Conservation (phyloP, 306 rosid species). For the Cicer bijugum region DNA sequence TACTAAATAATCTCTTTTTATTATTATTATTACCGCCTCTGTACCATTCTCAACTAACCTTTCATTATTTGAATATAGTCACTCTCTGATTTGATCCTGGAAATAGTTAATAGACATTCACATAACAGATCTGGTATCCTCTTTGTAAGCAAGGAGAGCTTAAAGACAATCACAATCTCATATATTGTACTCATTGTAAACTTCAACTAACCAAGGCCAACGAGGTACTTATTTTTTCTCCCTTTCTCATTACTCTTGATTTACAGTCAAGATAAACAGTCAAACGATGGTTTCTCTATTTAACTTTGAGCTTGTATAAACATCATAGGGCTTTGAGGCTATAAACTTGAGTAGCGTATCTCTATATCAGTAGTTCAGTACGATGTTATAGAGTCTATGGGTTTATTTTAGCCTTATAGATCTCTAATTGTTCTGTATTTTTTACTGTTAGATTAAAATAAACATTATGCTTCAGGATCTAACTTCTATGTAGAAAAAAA, state of each 20-base stretch:
- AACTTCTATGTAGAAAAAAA: constrained; percentile 3
- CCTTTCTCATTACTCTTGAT: constrained; percentile 18
- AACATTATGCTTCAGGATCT: constrained; percentile 24
- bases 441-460: constrained; percentile 1
- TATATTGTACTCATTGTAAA: constrained; percentile 62
- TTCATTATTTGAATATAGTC: constrained; percentile 12
- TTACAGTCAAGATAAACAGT: background rate
- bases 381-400: background rate
- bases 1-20: background rate
- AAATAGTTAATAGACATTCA: constrained; percentile 47
- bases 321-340: background rate
- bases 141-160: constrained; percentile 80
- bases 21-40: too few species aligned
- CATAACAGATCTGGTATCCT: constrained; percentile 78
- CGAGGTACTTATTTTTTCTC: constrained; percentile 60
- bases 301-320: background rate
- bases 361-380: background rate
- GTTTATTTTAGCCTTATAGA: background rate
- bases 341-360: background rate
- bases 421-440: constrained; percentile 23
- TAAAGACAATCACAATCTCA: constrained; percentile 54
- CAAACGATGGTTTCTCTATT: background rate
- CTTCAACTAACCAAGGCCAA: constrained; percentile 64
- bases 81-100: constrained; percentile 37
- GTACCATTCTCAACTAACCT: background rate